Conservation (phyloP, 2,329 filamentous ascomycete species). For the Diaporthe sp. region DNA sequence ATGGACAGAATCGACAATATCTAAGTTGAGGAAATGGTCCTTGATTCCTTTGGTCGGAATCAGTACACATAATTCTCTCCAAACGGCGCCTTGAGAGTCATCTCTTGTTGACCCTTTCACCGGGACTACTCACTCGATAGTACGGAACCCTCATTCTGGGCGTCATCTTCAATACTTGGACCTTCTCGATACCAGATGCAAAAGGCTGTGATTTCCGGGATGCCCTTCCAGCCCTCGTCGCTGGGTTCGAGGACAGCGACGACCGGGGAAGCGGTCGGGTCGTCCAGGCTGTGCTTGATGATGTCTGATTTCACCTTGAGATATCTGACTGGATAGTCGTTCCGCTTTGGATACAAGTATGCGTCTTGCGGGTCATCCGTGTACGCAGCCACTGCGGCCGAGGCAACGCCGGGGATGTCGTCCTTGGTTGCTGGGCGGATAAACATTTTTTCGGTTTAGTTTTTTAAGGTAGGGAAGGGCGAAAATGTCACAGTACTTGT, state of each 20-base stretch:
- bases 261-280: neutral
- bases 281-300: neutral
- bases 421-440: neutral
- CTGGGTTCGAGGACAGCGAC: slow-evolving; percentile 1
- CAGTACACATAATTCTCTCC: neutral
- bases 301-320: slow-evolving; percentile 1
- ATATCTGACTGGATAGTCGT: neutral
- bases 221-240: neutral
- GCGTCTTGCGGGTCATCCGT: neutral
- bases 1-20: neutral
- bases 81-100: neutral
- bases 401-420: neutral
- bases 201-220: neutral
- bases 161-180: neutral
- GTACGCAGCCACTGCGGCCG: too few relatives aligned
- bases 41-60: neutral
- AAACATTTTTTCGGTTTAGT: neutral
- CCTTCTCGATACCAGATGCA: neutral
- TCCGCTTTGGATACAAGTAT: neutral
- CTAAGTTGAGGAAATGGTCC: neutral
- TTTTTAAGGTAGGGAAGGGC: neutral
- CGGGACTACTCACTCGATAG: neutral
- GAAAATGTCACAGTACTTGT: neutral
- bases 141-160: neutral
- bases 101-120: neutral